Percentiles rank a stretch among this genome's conserved stretches.
Evolutionary conservation across 208 protist species (phyloP).

Genomic region (Wallacemonas rigidus): DNA sequence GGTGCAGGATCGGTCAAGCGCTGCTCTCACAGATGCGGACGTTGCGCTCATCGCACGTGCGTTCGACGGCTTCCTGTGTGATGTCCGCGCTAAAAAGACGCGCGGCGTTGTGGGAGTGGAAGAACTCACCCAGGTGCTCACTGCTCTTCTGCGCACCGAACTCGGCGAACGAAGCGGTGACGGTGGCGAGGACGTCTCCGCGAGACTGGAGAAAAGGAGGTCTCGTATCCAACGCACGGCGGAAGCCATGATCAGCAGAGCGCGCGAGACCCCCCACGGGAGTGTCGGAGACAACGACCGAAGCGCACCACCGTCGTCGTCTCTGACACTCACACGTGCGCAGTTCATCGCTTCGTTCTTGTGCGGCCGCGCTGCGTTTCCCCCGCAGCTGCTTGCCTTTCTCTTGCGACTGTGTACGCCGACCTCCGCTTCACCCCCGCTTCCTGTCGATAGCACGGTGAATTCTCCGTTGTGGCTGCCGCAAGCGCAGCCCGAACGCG

Average conservation of each 20-base stretch:
- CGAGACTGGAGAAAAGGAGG: background rate
- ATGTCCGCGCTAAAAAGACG: background rate
- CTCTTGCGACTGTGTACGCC: slow-evolving; percentile 18
- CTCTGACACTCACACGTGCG: slow-evolving; percentile 19
- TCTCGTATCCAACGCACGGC: background rate
- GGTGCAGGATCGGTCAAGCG: background rate
- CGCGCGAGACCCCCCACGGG: background rate
- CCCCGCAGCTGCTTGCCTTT: slow-evolving; percentile 31
- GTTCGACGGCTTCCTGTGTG: slow-evolving; percentile 27
- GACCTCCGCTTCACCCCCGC: too few species aligned
- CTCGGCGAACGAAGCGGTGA: background rate
- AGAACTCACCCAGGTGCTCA: slow-evolving; percentile 9
- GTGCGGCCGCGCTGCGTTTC: slow-evolving; percentile 34
- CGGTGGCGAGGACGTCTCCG: background rate
- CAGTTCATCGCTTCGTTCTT: slow-evolving; percentile 32
- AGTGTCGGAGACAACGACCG: background rate
- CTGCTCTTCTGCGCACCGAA: slow-evolving; percentile 7
- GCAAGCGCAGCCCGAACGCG: too few species aligned
- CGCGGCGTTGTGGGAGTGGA: slow-evolving; percentile 30
- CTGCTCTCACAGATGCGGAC: background rate
- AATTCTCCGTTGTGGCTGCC: background rate
- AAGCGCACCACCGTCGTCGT: background rate
- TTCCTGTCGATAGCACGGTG: too few species aligned
- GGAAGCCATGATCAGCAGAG: slow-evolving; percentile 23
- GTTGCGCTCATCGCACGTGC: background rate